phyloP scores from a whole-genome alignment of 2,329 filamentous ascomycete genomes.

The Clonostachys solani region DNA sequence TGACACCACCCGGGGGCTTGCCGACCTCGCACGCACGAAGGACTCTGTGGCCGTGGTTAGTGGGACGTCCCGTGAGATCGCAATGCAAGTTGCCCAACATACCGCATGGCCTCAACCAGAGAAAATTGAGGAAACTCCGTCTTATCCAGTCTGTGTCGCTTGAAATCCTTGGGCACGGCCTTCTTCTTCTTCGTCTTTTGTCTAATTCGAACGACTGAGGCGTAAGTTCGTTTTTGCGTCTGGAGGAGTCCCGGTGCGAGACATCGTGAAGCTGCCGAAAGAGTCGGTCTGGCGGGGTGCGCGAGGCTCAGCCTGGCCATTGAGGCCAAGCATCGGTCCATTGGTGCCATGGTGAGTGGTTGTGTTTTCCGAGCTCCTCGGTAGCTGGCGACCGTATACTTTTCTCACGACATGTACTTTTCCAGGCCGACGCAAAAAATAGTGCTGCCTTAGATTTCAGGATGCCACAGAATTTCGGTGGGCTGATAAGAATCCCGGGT shows the following conservation, averaged over 20 bases:
- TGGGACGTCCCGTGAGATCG: neutral
- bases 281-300: slow-evolving; percentile 33
- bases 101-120: slow-evolving; percentile 92
- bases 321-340: slow-evolving; percentile 49
- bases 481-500: too few species aligned
- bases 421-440: too few species aligned
- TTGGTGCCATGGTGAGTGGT: slow-evolving; percentile 19
- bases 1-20: slow-evolving; percentile 63
- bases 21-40: slow-evolving; percentile 92
- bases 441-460: too few species aligned
- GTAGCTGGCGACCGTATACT: too few species aligned
- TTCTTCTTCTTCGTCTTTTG: slow-evolving; percentile 52
- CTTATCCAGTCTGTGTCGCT: slow-evolving; percentile 61
- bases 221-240: slow-evolving; percentile 28
- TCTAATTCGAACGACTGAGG: slow-evolving; percentile 35
- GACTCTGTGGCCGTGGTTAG: slow-evolving; percentile 26
- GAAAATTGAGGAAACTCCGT: slow-evolving; percentile 65
- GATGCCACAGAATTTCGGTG: too few species aligned
- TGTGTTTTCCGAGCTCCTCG: neutral
- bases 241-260: slow-evolving; percentile 39
- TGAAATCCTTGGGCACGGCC: slow-evolving; percentile 59
- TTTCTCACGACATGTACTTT: too few species aligned
- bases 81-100: slow-evolving; percentile 13
- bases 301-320: slow-evolving; percentile 45
- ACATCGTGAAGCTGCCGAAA: slow-evolving; percentile 40